A percentile compares a stretch with the other conserved stretches of the same genome.
phyloP scores from a whole-genome alignment of 129 eudicot species.

The Dittrichia graveolens region DNA sequence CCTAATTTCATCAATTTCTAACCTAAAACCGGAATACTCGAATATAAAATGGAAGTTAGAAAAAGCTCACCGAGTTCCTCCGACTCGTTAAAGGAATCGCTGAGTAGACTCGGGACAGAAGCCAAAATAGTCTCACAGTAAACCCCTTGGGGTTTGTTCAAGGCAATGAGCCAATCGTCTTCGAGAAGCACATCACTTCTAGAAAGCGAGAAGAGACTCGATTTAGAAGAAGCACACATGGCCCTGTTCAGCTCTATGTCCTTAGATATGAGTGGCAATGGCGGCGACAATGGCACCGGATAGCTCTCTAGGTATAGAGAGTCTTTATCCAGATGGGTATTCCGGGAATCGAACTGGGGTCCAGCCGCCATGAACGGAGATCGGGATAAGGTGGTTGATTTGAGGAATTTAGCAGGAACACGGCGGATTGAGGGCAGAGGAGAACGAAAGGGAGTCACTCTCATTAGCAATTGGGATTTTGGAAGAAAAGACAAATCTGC shows the following conservation, averaged over 20 bases:
- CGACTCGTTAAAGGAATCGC: slow-evolving; percentile 24
- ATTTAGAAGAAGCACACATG: slow-evolving; percentile 80
- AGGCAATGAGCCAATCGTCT: slow-evolving; percentile 86
- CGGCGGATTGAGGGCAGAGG: slow-evolving; percentile 29
- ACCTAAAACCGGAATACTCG: background rate
- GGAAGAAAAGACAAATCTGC: no score
- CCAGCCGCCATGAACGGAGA: slow-evolving; percentile 51
- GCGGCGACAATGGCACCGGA: slow-evolving; percentile 93
- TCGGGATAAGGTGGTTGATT: slow-evolving; percentile 34
- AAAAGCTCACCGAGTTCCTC: slow-evolving; percentile 20
- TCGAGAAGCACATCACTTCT: slow-evolving; percentile 60
- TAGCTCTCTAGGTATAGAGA: slow-evolving; percentile 33
- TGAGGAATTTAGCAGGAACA: slow-evolving; percentile 16
- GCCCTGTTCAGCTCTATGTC: slow-evolving; percentile 81
- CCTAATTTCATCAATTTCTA: background rate
- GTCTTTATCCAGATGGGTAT: slow-evolving; percentile 35
- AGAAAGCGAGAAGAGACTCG: slow-evolving; percentile 54
- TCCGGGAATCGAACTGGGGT: slow-evolving; percentile 32
- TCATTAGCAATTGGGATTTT: no score
- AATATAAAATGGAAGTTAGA: background rate
- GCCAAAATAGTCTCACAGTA: slow-evolving; percentile 79
- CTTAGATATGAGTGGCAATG: slow-evolving; percentile 78
- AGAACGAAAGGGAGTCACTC: slow-evolving; percentile 18
- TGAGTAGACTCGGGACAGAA: slow-evolving; percentile 57
- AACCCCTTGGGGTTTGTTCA: slow-evolving; percentile 87